Base-by-base conservation (phyloP, 2,329 filamentous ascomycete species). In the Zopfia rhizophila region DNA sequence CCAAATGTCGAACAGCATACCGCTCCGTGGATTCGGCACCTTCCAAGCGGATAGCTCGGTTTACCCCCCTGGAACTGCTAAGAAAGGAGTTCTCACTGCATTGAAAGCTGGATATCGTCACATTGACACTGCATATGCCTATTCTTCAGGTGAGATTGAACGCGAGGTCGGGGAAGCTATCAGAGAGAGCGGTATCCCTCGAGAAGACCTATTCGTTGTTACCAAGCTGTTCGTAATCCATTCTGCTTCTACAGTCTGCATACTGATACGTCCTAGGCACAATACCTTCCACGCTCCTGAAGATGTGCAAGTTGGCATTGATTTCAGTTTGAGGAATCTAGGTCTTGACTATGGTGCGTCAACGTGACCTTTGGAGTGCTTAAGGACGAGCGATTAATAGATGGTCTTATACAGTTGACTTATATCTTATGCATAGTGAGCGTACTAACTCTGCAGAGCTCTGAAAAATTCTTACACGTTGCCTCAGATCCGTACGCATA, bases 61-160 rank as follows among this genome's bases (percentile, higher is more conserved):
- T 11, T 38, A 38, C 27, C 35, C 35, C 7, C 12, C 24, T 12
- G 35, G 35, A n/a, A 25, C 35, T n/a, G 35, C 27, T 10, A 38
- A 38, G 35, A 22, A 18, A 7, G 24, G 19, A 5, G 88, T 91
- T 51, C 81, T 87, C 70, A 75, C 76, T 24, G 87, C 87, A 19
- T 77, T 90, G 21, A 75, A 76, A 46, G 68, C 66, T 3, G 81
- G 81, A n/a, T 83, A 82, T 53, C 68, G 79, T 16, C 35, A 38
- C 14, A 17, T 38, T 7, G 35, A 38, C 17, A 22, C 35, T 6
- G 35, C 35, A 27, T 22, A 25, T 7, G 35, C 35, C 14, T 38
- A 38, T 21, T 18, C 19, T 12, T 38, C 19, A 22, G 35, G 35
- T 21, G 24, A 18, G 7, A 22, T 38, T 7, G 35, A 38, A 17